Percentiles rank a stretch among this genome's conserved stretches.
These are phyloP conservation scores for Lachnellula arida DNA, from an alignment of 2,329 filamentous ascomycete genomes.

Conservation along the genomic window DNA sequence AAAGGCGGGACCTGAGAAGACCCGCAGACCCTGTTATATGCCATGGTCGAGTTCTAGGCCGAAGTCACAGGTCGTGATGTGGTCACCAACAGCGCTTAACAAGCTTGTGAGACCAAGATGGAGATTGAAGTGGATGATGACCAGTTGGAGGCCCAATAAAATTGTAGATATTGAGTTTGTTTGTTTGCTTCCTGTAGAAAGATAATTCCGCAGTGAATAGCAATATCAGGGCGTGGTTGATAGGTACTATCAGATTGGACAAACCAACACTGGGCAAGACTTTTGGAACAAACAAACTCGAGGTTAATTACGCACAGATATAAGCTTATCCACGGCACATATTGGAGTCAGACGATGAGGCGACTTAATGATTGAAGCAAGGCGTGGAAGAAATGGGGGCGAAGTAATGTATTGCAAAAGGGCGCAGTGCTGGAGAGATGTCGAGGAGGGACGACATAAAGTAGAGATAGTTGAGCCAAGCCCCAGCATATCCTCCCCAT, in stretches of 20 bases:
- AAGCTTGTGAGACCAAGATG: constrained; percentile 7
- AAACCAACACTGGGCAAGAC: not conserved
- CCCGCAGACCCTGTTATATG: constrained; percentile 8
- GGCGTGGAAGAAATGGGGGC: constrained; percentile 9
- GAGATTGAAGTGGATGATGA: not conserved
- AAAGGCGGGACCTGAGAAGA: constrained; percentile 6
- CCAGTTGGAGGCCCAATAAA: constrained; percentile 1
- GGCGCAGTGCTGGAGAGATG: constrained; percentile 11
- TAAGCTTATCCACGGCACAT: constrained; percentile 16
- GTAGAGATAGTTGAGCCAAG: constrained; percentile 10
- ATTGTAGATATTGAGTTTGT: not conserved
- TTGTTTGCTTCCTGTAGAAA: constrained; percentile 6
- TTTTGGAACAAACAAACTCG: constrained; percentile 11
- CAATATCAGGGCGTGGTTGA: not conserved
- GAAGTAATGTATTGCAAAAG: constrained; percentile 13
- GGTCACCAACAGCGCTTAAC: constrained; percentile 6
- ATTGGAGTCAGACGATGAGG: constrained; percentile 9
- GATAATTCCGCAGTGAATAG: not conserved
- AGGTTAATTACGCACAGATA: constrained; percentile 8
- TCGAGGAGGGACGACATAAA: constrained; percentile 7
- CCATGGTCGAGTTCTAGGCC: constrained; percentile 5
- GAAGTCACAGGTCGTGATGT: not conserved
- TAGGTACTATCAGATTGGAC: not conserved
- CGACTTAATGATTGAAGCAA: not conserved
- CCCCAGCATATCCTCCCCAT: constrained; percentile 14